phyloP scores from a whole-genome alignment of 352 stramenopile species.

The Phytophthora pistaciae region DNA sequence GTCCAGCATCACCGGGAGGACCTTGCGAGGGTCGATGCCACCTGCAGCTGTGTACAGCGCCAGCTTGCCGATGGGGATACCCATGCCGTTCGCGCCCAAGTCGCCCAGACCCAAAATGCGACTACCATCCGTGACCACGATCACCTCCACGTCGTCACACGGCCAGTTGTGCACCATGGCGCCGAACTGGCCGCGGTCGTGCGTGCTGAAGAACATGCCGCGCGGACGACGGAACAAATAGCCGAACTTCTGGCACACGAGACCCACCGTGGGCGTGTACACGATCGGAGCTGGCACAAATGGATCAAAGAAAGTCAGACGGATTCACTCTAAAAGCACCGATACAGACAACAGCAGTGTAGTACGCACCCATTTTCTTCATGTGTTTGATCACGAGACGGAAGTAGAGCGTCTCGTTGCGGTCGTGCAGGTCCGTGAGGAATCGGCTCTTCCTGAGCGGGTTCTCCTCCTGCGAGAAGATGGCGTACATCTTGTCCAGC shows the following conservation, averaged over 20 bases:
- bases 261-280: constrained; percentile 98
- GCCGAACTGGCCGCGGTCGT: constrained; percentile 92
- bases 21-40: constrained; percentile 94
- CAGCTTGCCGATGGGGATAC: constrained; percentile 97
- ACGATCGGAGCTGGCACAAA: constrained; percentile 90
- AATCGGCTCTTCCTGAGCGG: constrained; percentile 94
- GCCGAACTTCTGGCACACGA: constrained; percentile 94
- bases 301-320: neutral
- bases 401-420: constrained; percentile 97
- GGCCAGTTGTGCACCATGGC: constrained; percentile 97
- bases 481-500: constrained; percentile 69
- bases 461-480: constrained; percentile 70
- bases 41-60: constrained; percentile 95
- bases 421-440: constrained; percentile 95
- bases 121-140: constrained; percentile 97
- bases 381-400: constrained; percentile 93
- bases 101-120: constrained; percentile 98
- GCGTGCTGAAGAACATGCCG: constrained; percentile 96
- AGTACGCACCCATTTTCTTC: constrained; percentile 88
- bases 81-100: constrained; percentile 97
- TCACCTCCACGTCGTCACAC: constrained; percentile 95
- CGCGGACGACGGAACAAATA: constrained; percentile 91
- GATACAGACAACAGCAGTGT: neutral
- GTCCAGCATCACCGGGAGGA: constrained; percentile 96
- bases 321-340: neutral